Evolutionary conservation across 192 early-diverging fungal genomes (phyloP).

Genomic region (Kappamyces sp.): DNA sequence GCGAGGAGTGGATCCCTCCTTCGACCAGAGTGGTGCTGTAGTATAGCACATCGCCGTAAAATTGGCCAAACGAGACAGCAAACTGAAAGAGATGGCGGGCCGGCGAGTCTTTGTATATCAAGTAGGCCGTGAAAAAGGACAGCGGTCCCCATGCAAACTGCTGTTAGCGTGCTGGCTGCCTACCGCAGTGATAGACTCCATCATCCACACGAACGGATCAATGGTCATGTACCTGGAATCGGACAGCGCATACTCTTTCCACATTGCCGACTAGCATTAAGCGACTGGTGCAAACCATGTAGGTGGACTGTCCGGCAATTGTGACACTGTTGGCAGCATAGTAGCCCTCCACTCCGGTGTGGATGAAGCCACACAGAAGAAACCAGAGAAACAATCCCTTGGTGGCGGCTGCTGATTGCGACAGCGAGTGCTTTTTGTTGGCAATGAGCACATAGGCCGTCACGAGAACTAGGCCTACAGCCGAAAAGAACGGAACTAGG

Average conservation of each 20-base stretch:
- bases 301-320: slow-evolving; percentile 57
- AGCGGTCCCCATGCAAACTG: slow-evolving; percentile 44
- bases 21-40: slow-evolving; percentile 59
- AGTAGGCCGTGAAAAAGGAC: slow-evolving; percentile 32
- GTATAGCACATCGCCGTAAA: slow-evolving; percentile 82
- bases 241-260: slow-evolving; percentile 86
- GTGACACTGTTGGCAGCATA: slow-evolving; percentile 64
- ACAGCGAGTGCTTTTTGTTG: slow-evolving; percentile 4
- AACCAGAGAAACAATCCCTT: slow-evolving; percentile 75
- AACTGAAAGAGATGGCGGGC: slow-evolving; percentile 48
- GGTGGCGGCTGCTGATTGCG: slow-evolving; percentile 16
- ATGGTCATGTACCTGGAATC: slow-evolving; percentile 84
- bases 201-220: slow-evolving; percentile 75
- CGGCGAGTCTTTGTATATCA: slow-evolving; percentile 23
- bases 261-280: slow-evolving; percentile 47
- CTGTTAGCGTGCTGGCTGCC: slow-evolving; percentile 6
- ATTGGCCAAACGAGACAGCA: slow-evolving; percentile 52
- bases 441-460: slow-evolving; percentile 16
- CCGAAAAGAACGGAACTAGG: slow-evolving; percentile 34
- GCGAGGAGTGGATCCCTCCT: slow-evolving; percentile 54
- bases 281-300: slow-evolving; percentile 35
- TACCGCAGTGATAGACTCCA: slow-evolving; percentile 86
- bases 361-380: slow-evolving; percentile 71
- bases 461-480: slow-evolving; percentile 26
- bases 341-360: slow-evolving; percentile 81